Evolutionary conservation across 2,329 filamentous ascomycete genomes (phyloP), one percentile per base, ranked within the genome.

Genomic region (Botrytis cinerea): DNA sequence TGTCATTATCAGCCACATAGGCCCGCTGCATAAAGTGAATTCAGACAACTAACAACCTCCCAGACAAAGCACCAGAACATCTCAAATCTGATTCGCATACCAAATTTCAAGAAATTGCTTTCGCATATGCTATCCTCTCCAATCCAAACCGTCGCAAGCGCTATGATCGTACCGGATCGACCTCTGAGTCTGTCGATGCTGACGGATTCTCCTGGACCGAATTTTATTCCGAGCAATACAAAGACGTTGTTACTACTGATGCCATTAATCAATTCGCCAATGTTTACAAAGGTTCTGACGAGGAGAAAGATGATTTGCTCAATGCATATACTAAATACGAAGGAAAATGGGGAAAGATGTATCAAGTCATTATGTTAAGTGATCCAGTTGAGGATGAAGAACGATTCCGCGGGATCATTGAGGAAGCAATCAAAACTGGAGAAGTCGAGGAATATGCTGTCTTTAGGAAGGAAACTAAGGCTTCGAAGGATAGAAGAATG

Each of bases 51-150:
- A 74, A 76, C 73, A 60, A 60, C 61, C 45, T 63, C 38, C 18
- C 74, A 92, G 94, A 97, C 87, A 97, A 97, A 85, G 93, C 90
- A 6, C 77, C 89, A 25, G 85, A 88, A 1, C 86, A 90, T 35
- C 84, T 91, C 70, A 94, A 93, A 80, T 87, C 90, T 40, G 84
- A 87, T 60, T 95, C 96, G 2, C 91, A 97, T 78, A 86, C 87
- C 75, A 91, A 88, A 71, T 99, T 99, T 82, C 96, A 99, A 83
- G 87, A 92, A 78, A 90, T 99, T 78, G 95, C 95, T 38, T 95
- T 98, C 80, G 95, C 96, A 70, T 97, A 98, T 81, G 95, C 94
- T 48, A 89, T 99, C 68, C 92, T 99, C 51, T 97, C 93, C 46
- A 93, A 98, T 78, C 87, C 92, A 35, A 86, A 87, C 32, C 90